phyloP scores from a whole-genome alignment of 345 rosid species.

The Capsella bursapastoris region DNA sequence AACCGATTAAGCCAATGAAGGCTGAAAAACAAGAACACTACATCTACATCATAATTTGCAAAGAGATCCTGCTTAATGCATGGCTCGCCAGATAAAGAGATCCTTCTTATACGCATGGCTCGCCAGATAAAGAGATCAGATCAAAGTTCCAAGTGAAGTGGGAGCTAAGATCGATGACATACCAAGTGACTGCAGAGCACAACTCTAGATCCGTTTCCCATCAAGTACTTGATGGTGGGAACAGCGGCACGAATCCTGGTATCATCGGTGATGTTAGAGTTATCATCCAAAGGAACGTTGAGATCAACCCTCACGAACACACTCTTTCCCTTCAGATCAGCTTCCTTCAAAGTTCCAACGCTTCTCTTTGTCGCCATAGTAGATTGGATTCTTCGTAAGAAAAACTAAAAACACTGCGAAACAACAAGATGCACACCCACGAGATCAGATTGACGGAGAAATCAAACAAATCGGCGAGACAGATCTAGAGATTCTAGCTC shows the following conservation, averaged over 20 bases:
- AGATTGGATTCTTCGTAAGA: slow-evolving; percentile 43
- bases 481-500: slow-evolving; percentile 11
- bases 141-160: not conserved
- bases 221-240: slow-evolving; percentile 97
- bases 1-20: not conserved
- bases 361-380: slow-evolving; percentile 92
- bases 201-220: slow-evolving; percentile 85
- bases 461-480: slow-evolving; percentile 11
- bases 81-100: too few species aligned
- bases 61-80: not conserved
- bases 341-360: slow-evolving; percentile 71
- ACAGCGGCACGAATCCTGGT: slow-evolving; percentile 92
- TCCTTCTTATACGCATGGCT: not conserved
- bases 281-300: slow-evolving; percentile 92
- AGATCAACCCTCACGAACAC: slow-evolving; percentile 95
- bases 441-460: slow-evolving; percentile 22
- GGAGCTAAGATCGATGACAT: not conserved
- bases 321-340: slow-evolving; percentile 93
- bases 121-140: slow-evolving; percentile 5
- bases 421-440: not conserved
- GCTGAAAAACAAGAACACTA: not conserved
- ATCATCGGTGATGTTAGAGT: slow-evolving; percentile 91
- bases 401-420: slow-evolving; percentile 18
- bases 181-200: slow-evolving; percentile 98
- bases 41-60: not conserved